phyloP scores from a whole-genome alignment of 2,329 filamentous ascomycete species.

The Ophiocordyceps camponoti-saundersi region DNA sequence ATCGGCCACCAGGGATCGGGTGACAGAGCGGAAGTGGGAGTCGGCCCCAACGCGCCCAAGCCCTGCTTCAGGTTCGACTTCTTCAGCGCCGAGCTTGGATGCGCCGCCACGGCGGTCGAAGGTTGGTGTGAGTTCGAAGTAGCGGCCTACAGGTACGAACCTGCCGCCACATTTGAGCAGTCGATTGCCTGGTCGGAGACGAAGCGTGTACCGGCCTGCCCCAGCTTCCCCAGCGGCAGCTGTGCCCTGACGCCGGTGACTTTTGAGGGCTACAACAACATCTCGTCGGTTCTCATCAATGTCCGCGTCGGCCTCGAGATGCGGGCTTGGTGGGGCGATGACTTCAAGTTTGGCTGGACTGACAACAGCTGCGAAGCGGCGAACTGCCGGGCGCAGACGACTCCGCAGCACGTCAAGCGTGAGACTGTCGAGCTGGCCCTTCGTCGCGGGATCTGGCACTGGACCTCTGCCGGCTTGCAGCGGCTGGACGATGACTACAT shows the following conservation, averaged over 20 bases:
- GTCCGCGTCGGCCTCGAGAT: slow-evolving; percentile 19
- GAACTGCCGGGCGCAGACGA: slow-evolving; percentile 13
- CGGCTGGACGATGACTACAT: slow-evolving; percentile 15
- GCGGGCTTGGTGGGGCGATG: slow-evolving; percentile 24
- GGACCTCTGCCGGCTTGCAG: slow-evolving; percentile 14
- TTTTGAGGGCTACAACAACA: slow-evolving; percentile 19
- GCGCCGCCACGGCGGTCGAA: slow-evolving; percentile 16
- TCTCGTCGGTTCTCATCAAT: slow-evolving; percentile 21
- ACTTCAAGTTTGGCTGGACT: slow-evolving; percentile 21
- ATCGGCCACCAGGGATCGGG: slow-evolving; percentile 8
- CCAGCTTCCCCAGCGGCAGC: slow-evolving; percentile 13
- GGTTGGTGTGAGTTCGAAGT: slow-evolving; percentile 23
- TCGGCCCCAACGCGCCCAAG: slow-evolving; percentile 18
- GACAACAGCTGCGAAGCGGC: slow-evolving; percentile 22
- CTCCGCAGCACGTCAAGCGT: slow-evolving; percentile 13
- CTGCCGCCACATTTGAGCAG: slow-evolving; percentile 13
- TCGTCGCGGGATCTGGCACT: slow-evolving; percentile 16
- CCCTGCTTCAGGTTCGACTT: slow-evolving; percentile 23
- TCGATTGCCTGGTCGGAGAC: slow-evolving; percentile 22
- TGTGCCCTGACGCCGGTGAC: slow-evolving; percentile 18
- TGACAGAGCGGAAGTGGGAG: slow-evolving; percentile 21
- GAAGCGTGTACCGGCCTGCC: slow-evolving; percentile 20
- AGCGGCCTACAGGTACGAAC: slow-evolving; percentile 21
- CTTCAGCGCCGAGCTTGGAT: slow-evolving; percentile 20
- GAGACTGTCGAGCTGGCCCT: slow-evolving; percentile 14